phyloP scores from a whole-genome alignment of 1,284 basidiomycete species.

The Fomitopsis schrenkii region DNA sequence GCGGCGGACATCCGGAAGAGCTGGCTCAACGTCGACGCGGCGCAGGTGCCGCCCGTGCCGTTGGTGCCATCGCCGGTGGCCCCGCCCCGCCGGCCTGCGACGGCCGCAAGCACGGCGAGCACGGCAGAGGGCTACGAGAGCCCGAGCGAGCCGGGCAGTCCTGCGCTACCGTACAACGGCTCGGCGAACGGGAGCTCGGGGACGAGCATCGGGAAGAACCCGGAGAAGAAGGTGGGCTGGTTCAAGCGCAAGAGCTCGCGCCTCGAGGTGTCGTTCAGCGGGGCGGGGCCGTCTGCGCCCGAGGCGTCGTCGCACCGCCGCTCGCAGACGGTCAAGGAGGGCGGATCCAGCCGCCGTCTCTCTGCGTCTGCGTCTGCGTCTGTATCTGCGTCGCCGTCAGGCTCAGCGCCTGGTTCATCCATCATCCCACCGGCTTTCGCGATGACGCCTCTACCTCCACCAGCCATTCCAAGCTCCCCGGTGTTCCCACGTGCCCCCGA shows the following conservation, averaged over 20 bases:
- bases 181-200: constrained; percentile 14
- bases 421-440: constrained; percentile 6
- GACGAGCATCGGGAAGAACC: constrained; percentile 35
- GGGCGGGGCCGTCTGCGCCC: constrained; percentile 9
- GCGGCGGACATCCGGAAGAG: constrained; percentile 5
- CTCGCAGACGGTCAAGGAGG: constrained; percentile 2
- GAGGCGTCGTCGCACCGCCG: constrained; percentile 3
- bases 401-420: constrained; percentile 4
- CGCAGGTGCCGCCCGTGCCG: constrained; percentile 14
- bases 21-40: constrained; percentile 15
- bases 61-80: constrained; percentile 19
- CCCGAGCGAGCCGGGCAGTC: constrained; percentile 11
- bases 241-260: constrained; percentile 43
- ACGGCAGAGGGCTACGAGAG: constrained; percentile 11
- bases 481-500: constrained; percentile 8
- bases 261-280: constrained; percentile 8
- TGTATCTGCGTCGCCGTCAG: background rate
- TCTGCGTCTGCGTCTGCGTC: constrained; percentile 14
- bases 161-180: constrained; percentile 12
- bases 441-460: background rate
- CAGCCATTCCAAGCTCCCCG: constrained; percentile 3
- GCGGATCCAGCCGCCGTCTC: constrained; percentile 5
- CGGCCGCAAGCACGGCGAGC: constrained; percentile 13
- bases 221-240: constrained; percentile 47
- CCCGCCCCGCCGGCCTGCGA: constrained; percentile 8